phyloP scores from a whole-genome alignment of 1,139 yeast genomes.

The Taphrina confusa region DNA sequence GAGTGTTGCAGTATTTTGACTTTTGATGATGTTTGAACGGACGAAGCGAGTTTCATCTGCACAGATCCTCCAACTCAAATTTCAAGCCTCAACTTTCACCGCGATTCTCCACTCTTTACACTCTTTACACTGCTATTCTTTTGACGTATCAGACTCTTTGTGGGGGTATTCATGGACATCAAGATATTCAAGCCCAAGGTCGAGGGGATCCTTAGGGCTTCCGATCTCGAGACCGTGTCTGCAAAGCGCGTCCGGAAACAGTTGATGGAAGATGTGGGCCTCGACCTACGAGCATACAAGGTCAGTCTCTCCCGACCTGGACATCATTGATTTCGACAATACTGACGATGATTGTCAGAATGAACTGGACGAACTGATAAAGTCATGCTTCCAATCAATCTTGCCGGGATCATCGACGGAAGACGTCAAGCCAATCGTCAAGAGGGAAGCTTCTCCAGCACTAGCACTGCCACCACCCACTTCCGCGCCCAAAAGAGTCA shows the following conservation, averaged over 20 bases:
- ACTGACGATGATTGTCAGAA: conserved; percentile 47
- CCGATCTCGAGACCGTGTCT: conserved; percentile 69
- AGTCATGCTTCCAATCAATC: conserved; percentile 59
- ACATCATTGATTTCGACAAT: not conserved
- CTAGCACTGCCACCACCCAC: not conserved
- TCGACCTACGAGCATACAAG: conserved; percentile 56
- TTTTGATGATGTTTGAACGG: too few relatives aligned
- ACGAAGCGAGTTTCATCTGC: not conserved
- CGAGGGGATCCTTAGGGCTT: conserved; percentile 71
- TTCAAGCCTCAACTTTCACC: not conserved
- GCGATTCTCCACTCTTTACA: not conserved
- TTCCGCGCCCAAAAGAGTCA: not conserved
- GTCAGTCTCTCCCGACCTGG: conserved; percentile 36
- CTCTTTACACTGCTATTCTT: not conserved
- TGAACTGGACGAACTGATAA: conserved; percentile 61
- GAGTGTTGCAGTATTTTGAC: conserved; percentile 14
- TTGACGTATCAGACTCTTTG: not conserved
- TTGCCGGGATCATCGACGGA: conserved; percentile 45
- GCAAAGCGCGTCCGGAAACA: conserved; percentile 73
- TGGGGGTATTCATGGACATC: conserved; percentile 4
- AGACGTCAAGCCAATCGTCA: conserved; percentile 7
- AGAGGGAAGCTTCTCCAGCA: not conserved
- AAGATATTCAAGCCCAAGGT: conserved; percentile 22
- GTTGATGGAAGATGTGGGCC: conserved; percentile 64
- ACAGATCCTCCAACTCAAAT: not conserved